These are phyloP conservation scores for Anthracocystis panici-leucophaei DNA, from an alignment of 1,284 basidiomycete genomes.

Conservation along the genomic window DNA sequence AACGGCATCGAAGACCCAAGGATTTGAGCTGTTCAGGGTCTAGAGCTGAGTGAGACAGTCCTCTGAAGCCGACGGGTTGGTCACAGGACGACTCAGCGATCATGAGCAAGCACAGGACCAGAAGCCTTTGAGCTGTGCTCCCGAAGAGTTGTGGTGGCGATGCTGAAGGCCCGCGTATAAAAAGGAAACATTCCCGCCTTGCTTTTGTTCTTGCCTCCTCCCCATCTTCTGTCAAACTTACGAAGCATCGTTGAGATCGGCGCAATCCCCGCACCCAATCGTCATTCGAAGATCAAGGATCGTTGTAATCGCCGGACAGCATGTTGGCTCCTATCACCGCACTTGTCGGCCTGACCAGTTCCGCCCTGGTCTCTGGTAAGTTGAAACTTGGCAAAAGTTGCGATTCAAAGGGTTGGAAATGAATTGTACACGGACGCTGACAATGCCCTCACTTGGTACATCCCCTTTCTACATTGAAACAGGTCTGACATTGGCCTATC, in stretches of 20 bases:
- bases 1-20: not conserved
- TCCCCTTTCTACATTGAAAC: not conserved
- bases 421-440: not conserved
- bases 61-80: too few species aligned
- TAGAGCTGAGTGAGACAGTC: not conserved
- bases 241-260: not conserved
- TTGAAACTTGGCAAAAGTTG: not conserved
- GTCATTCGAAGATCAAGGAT: too few species aligned
- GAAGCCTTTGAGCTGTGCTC: too few species aligned
- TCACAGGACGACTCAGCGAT: too few species aligned
- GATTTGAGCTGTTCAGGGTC: not conserved
- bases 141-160: too few species aligned
- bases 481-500: constrained; percentile 34
- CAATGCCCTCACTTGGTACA: not conserved
- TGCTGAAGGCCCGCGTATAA: too few species aligned
- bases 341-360: constrained; percentile 32
- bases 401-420: not conserved
- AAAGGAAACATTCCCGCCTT: too few species aligned
- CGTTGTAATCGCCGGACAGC: not conserved
- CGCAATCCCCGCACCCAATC: not conserved
- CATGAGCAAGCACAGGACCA: too few species aligned
- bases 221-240: too few species aligned
- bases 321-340: constrained; percentile 34
- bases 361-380: constrained; percentile 35
- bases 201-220: too few species aligned